Evolutionary conservation across 2,329 filamentous ascomycete genomes (phyloP), one percentile per base, ranked within the genome.

Genomic region (Cladosporium velox): DNA sequence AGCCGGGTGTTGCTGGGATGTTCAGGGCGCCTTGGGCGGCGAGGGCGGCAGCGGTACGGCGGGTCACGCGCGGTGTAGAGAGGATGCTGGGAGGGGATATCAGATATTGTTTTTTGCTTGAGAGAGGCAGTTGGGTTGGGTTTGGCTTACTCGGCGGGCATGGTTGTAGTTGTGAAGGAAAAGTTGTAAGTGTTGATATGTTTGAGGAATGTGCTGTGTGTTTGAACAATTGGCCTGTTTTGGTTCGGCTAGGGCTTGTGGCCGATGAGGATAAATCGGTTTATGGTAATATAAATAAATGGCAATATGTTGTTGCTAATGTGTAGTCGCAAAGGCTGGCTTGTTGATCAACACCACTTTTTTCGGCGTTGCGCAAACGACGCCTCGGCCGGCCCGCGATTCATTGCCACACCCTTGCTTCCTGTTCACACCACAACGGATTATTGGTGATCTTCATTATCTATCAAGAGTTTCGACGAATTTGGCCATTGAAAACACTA

Each of bases 1-100:
- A 64, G 21, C 51, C 61, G 11, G 61, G 61, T 8, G 61, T 64
- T 34, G 61, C 34, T 44, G 61, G 61, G 51, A 47, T 21, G 32
- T 32, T 34, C 1, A 12, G 15, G 12, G 34, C 21, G 30, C 34
- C 30, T 18, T 52, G 51, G 10, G 61, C 61, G 6, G 61, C 61
- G 4, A 52, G 51, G 6, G 61, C 61, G 30, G 60, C 60, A 32
- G 59, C 59, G 8, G 59, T 49, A 35, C 61, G 61, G n/a, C 61
- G 61, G 61, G 61, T 64, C 0, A 64, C 35, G 15, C 61, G 51
- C 11, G 61, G 61, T 47, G 61, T 64, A 30, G 51, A 44, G 24
- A 47, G 49, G 32, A 58, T n/a, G 32, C 55, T 58, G 30, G 32
- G 15, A 30, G 21, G 4, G 10, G n/a, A 6, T 2, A 12, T 47